These are phyloP conservation scores for Elongisporangium undulatum DNA, from an alignment of 352 stramenopile species.

Conservation along the genomic window DNA sequence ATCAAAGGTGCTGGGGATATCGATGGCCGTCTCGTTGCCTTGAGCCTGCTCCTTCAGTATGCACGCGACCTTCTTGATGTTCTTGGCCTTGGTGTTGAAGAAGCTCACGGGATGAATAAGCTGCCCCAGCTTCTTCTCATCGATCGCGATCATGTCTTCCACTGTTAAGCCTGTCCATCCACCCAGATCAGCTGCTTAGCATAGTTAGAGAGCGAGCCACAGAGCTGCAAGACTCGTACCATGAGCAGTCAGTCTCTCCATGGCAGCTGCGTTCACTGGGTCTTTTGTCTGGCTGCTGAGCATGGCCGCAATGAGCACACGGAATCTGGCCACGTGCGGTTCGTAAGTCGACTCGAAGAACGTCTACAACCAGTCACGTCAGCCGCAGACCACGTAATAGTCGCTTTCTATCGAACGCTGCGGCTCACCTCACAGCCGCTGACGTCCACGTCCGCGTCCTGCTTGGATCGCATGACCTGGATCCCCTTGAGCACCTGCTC, in stretches of 20 bases:
- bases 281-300: constrained; percentile 97
- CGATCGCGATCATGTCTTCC: constrained; percentile 80
- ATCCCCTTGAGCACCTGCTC: constrained; percentile 56
- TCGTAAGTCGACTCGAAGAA: constrained; percentile 34
- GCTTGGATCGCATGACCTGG: constrained; percentile 56
- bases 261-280: constrained; percentile 77
- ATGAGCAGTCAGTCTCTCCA: constrained; percentile 58
- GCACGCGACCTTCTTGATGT: constrained; percentile 85
- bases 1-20: constrained; percentile 91
- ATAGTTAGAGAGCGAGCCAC: neutral
- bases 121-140: constrained; percentile 77
- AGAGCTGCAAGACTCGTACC: constrained; percentile 19
- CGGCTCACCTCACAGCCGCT: constrained; percentile 51
- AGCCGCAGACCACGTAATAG: neutral
- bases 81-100: constrained; percentile 96
- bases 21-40: constrained; percentile 24
- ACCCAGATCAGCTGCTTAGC: neutral
- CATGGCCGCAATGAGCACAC: constrained; percentile 95
- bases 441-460: constrained; percentile 68
- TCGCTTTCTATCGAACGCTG: neutral
- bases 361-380: constrained; percentile 11
- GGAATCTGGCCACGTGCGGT: constrained; percentile 76
- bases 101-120: constrained; percentile 93
- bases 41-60: constrained; percentile 40
- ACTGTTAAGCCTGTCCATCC: constrained; percentile 84